Evolutionary conservation across 2,329 filamentous ascomycete species (phyloP).

Genomic region (Diaporthe sp.): DNA sequence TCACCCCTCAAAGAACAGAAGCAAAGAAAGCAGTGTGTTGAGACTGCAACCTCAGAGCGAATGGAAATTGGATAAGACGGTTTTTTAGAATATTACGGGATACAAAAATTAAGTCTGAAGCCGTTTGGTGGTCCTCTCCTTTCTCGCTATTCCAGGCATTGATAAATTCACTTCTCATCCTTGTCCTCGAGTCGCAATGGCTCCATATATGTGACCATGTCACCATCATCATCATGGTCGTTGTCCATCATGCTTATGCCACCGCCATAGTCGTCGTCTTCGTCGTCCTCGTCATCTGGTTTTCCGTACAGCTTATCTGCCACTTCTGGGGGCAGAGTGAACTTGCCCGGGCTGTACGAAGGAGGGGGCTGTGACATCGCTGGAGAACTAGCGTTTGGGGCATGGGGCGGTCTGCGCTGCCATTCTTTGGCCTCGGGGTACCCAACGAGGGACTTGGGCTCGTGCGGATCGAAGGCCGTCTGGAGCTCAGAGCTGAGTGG

Average conservation of each 20-base stretch:
- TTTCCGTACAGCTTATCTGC: background rate
- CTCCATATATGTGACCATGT: conserved; percentile 41
- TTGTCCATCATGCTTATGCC: conserved; percentile 38
- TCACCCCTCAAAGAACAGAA: too few species aligned
- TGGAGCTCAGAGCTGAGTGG: background rate
- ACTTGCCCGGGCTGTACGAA: conserved; percentile 27
- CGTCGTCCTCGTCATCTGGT: conserved; percentile 6
- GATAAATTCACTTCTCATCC: background rate
- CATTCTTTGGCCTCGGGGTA: background rate
- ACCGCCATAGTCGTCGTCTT: conserved; percentile 28
- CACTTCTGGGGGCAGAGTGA: background rate
- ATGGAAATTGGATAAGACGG: too few species aligned
- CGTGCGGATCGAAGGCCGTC: background rate
- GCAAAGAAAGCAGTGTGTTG: too few species aligned
- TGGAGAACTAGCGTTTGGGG: background rate
- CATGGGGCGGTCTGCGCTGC: background rate
- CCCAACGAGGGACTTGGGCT: conserved; percentile 14
- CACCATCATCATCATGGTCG: conserved; percentile 35
- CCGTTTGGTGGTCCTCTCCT: too few species aligned
- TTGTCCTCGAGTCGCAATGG: conserved; percentile 40
- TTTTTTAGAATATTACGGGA: too few species aligned
- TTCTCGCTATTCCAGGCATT: background rate
- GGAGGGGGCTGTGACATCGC: background rate
- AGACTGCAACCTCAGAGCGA: too few species aligned
- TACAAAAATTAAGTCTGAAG: too few species aligned